Evolutionary conservation across 164 flowering plant species (phyloP), one percentile per base, ranked within the genome.

Genomic region (Vitis cinerea): DNA sequence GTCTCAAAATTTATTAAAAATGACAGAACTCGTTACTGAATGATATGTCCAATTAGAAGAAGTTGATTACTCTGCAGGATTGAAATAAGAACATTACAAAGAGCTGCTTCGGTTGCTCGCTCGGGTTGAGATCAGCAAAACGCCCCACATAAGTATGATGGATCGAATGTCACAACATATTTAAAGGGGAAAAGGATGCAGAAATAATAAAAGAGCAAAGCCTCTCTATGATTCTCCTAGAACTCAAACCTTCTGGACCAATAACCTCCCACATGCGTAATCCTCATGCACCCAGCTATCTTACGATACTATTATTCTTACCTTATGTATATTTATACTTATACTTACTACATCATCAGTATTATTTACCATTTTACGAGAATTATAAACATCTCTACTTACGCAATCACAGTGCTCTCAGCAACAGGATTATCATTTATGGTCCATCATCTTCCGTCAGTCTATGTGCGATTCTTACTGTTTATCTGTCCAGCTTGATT

Each of bases 321-420:
- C 7, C 27, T 51, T n/a, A 16, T 30, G 23, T 61, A 9, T 29
- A 14, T 59, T 12, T 58, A 44, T 17, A 14, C 17, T 53, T 16
- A 53, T 47, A 37, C 50, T 70, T 12, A 44, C 19, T 13, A 53
- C 49, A 17, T 19, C 5, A 52, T 30, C 14, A 50, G 37, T 57
- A 55, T 67, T 67, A 67, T 63, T 19, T 54, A 44, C 71, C 62
- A n/a, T 49, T 64, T 30, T 58, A 19, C 19, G 30, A 48, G 61
- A 52, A 64, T 44, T 73, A 73, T 67, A 61, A 62, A 56, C 64
- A 67, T 50, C 53, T 47, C 47, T 55, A n/a, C 16, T 10, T 66
- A 66, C 50, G 10, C 55, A 54, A 13, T 51, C 56, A 51, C 57
- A 37, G 44, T 37, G 44, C 44, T 37, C 44, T 37, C 44, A 37